A percentile compares a stretch with the other conserved stretches of the same genome.
Evolutionary conservation across 2,329 filamentous ascomycete species (phyloP).

Genomic region (Xylariaceae sp.): DNA sequence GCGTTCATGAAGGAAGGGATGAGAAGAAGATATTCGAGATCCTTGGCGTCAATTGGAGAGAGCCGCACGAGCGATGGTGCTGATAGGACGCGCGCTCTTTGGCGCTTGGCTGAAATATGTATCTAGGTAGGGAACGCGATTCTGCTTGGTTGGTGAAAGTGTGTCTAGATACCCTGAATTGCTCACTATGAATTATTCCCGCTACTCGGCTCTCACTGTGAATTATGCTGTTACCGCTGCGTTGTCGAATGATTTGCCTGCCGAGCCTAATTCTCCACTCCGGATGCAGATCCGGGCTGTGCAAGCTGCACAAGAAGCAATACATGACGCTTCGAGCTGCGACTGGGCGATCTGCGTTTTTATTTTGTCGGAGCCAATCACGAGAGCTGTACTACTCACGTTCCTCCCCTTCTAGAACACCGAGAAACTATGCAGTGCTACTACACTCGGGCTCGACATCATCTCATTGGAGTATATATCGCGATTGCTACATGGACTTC

Average conservation of each 20-base stretch:
- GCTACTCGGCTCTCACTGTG: no score
- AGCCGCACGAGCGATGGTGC: conserved; percentile 77
- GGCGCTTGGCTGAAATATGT: not conserved
- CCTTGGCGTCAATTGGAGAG: conserved; percentile 83
- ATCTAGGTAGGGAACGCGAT: no score
- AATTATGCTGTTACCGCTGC: not conserved
- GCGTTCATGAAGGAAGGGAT: conserved; percentile 72
- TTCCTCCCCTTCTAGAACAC: conserved; percentile 5
- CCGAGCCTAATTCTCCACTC: not conserved
- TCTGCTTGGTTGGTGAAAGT: no score
- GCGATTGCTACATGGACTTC: conserved; percentile 4
- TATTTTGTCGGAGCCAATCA: conserved; percentile 17
- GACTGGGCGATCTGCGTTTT: conserved; percentile 9
- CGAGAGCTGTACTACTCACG: conserved; percentile 17
- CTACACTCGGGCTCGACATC: not conserved
- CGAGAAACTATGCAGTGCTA: not conserved
- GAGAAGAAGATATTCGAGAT: conserved; percentile 83
- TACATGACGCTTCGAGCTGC: no score
- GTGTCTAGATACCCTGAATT: conserved; percentile 4
- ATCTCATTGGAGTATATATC: conserved; percentile 8
- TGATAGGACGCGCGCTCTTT: conserved; percentile 44
- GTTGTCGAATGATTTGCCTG: not conserved
- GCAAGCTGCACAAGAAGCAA: no score
- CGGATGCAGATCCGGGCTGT: no score
- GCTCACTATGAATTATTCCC: no score